Conservation (phyloP, 805 yeast genomes). For the Hermanozyma aechmeae region DNA sequence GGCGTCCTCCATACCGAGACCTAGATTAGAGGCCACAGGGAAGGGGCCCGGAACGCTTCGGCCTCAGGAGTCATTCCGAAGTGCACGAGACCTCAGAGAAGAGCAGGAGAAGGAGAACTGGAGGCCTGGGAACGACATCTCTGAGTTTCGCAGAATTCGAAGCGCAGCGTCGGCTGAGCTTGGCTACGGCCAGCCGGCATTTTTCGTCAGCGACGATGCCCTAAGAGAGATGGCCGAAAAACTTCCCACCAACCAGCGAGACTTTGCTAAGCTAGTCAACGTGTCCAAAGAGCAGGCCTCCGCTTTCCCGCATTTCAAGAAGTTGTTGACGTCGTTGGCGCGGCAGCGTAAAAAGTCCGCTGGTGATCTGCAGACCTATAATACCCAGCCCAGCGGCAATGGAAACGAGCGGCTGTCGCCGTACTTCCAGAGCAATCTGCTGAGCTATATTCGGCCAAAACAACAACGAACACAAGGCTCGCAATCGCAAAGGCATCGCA, state of each 20-base stretch:
- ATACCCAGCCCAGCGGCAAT: constrained; percentile 1
- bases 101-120: constrained; percentile 4
- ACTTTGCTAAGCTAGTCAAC: constrained; percentile 32
- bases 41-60: constrained; percentile 9
- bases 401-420: constrained; percentile 2
- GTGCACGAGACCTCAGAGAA: constrained; percentile 12
- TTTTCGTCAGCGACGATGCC: constrained; percentile 19
- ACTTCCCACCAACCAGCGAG: constrained; percentile 43
- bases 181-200: constrained; percentile 17
- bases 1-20: background rate
- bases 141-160: too few species aligned
- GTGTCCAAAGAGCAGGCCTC: constrained; percentile 21
- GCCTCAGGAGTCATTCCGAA: constrained; percentile 16
- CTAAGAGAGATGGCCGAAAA: constrained; percentile 46
- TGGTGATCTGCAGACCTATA: background rate
- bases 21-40: constrained; percentile 5
- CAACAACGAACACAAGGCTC: background rate
- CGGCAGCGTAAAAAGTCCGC: constrained; percentile 18
- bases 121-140: too few species aligned
- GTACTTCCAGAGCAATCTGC: background rate
- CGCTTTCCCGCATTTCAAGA: constrained; percentile 31
- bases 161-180: constrained; percentile 10
- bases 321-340: constrained; percentile 20
- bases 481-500: background rate
- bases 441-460: background rate